A percentile compares a stretch with the other conserved stretches of the same genome.
phyloP scores from a whole-genome alignment of 148 eudicot species.

The Dysphania ambrosioides region DNA sequence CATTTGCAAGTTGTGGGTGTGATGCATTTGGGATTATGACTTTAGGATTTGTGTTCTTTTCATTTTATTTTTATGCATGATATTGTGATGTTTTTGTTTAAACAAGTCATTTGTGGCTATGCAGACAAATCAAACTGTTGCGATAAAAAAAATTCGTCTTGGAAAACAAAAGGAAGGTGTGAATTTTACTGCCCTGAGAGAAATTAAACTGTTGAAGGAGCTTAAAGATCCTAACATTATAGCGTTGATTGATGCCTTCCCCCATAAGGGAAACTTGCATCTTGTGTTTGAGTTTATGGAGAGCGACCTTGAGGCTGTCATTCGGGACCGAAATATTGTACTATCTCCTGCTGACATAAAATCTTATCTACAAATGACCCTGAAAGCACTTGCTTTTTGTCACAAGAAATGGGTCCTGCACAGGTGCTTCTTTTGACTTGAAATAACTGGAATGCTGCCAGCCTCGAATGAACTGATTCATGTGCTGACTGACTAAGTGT shows the following conservation, averaged over 20 bases:
- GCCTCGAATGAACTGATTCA: conserved; percentile 17
- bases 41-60: not conserved
- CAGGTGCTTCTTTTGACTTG: conserved; percentile 45
- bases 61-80: not conserved
- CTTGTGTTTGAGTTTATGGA: conserved; percentile 99
- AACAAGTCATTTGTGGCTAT: conserved; percentile 11
- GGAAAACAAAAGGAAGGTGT: conserved; percentile 99
- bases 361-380: conserved; percentile 87
- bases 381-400: conserved; percentile 84
- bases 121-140: conserved; percentile 85
- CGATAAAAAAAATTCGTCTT: conserved; percentile 91
- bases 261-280: conserved; percentile 90
- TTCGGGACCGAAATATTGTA: conserved; percentile 88
- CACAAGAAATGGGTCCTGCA: conserved; percentile 98
- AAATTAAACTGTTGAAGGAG: conserved; percentile 91
- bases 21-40: not conserved
- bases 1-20: not conserved
- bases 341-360: conserved; percentile 86
- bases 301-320: conserved; percentile 96
- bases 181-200: conserved; percentile 90
- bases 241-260: conserved; percentile 85
- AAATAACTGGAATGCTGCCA: not conserved
- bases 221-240: conserved; percentile 83
- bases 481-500: conserved; percentile 13
- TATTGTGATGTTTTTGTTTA: too few relatives aligned